Base-by-base conservation (phyloP, 129 eudicot genomes). In the Pittosporum tobira region DNA sequence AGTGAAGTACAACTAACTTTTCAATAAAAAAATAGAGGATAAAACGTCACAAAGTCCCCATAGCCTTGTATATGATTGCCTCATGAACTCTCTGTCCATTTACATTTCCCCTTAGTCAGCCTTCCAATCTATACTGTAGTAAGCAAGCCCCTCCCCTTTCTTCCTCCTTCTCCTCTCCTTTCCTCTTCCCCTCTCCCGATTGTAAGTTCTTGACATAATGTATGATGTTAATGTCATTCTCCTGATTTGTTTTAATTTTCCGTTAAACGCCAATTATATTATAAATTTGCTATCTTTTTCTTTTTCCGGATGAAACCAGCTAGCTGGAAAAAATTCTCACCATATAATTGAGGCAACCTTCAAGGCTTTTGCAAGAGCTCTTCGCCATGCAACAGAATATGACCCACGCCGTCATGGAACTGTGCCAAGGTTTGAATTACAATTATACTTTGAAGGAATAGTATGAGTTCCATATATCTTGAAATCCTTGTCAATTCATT, bases 261-360 rank as follows among this genome's bases (percentile, higher is more conserved):
- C 21, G 23, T 23, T 26, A 30, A 21, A 21, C 23, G 28, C 63
- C 61, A 14, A 13, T 37, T 43, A 28, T 31, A 19, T 51, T 19
- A 5, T 43, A 19, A 49, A 27, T 5, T 26, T 28, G n/a, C n/a
- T n/a, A n/a, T n/a, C n/a, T n/a, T n/a, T n/a, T n/a, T n/a, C n/a
- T n/a, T 26, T 3, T 22, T 18, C 19, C 44, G 14, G 20, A 34
- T 64, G 53, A 24, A 28, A 63, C 71, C 79, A 91, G 98, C 98
- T 91, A 69, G 89, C 96, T 59, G 98, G 98, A 20, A 74, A 71
- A 76, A 91, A 91, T 74, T 91, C 98, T 75, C 98, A 91, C 74
- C 98, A 91, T 75, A 91, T 91, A 16, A 83, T 91, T 62, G 98
- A 91, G 80, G 98, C 98, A 69, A 91, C 98, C 48, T 91, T 83